Evolutionary conservation across 1,284 basidiomycete genomes (phyloP), one percentile per base, ranked within the genome.

Genomic region (Trametes pubescens): DNA sequence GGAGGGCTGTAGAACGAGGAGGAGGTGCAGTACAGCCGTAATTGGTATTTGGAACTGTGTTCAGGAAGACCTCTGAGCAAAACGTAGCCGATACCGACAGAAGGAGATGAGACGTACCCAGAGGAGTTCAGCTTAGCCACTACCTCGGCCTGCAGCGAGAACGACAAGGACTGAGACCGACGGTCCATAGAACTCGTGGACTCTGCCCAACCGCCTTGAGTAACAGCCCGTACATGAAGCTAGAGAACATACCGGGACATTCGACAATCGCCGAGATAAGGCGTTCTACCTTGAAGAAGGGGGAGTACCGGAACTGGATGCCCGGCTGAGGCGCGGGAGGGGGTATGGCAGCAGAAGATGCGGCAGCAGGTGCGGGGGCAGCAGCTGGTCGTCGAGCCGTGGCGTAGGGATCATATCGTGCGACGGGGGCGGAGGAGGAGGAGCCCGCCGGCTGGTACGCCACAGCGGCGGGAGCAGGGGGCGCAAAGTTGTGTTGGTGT

Each of bases 1-100:
- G 80, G 74, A 59, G 81, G 72, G 63, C 83, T 79, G 73, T 92
- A 95, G 77, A 92, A 93, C n/a, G 89, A 83, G 38, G 93, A 95
- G 0, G 94, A 96, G 0, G 96, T 96, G 80, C 95, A 97, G 78
- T 95, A 98, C 10, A 98, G 78, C 24, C 96, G 91, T 32, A 98
- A 81, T 76, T 95, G 93, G 74, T 90, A 91, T 70, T 85, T 89
- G 18, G 86, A 76, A 38, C 92, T 94, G 63, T 4, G 38, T 47
- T 16, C 49, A 26, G 43, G 53, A 43, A 2, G 49, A 44, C 2
- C 24, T 56, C 37, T 56, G 24, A 53, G 43, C 10, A 7, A 22
- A 44, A 10, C 2, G 69, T 75, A 60, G 72, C 88, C 88, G 29
- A 78, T 81, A 26, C 81, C 69, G 5, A 40, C 44, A n/a, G 51